Conservation (phyloP, 371 early-diverging fungal genomes). For the Lichtheimia ramosa region DNA sequence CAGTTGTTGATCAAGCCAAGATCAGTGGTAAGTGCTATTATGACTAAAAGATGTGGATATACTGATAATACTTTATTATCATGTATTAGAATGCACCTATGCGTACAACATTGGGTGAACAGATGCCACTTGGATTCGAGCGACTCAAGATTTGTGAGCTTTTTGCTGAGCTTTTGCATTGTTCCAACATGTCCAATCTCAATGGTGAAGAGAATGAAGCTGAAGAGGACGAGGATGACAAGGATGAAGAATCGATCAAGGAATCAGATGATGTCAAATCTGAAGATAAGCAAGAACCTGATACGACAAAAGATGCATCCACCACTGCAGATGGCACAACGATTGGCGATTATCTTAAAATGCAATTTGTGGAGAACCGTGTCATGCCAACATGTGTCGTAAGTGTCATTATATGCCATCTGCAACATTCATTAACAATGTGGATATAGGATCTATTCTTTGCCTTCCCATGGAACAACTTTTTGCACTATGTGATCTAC, state of each 20-base stretch:
- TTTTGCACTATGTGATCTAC: slow-evolving; percentile 94
- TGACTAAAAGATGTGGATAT: not conserved
- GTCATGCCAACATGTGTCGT: slow-evolving; percentile 63
- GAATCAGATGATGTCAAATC: not conserved
- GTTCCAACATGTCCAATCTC: slow-evolving; percentile 77
- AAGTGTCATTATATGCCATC: slow-evolving; percentile 9
- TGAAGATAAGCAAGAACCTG: slow-evolving; percentile 2
- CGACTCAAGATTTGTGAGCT: slow-evolving; percentile 92
- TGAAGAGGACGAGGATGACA: slow-evolving; percentile 6
- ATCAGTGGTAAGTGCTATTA: slow-evolving; percentile 47
- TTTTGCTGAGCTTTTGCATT: slow-evolving; percentile 92
- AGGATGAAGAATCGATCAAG: slow-evolving; percentile 1
- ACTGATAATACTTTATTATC: not conserved
- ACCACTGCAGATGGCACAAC: slow-evolving; percentile 11
- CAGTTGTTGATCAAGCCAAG: slow-evolving; percentile 57
- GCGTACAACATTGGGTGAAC: slow-evolving; percentile 66
- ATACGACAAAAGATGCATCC: slow-evolving; percentile 1
- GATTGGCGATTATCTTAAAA: slow-evolving; percentile 70
- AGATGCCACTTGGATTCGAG: slow-evolving; percentile 88
- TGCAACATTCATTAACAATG: not conserved
- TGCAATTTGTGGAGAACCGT: slow-evolving; percentile 61
- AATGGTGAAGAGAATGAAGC: slow-evolving; percentile 28
- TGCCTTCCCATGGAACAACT: slow-evolving; percentile 93
- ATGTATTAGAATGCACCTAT: slow-evolving; percentile 39
- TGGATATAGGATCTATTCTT: slow-evolving; percentile 73